Evolutionary conservation across 352 stramenopile genomes (phyloP).

Genomic region (Globisporangium spinosum): DNA sequence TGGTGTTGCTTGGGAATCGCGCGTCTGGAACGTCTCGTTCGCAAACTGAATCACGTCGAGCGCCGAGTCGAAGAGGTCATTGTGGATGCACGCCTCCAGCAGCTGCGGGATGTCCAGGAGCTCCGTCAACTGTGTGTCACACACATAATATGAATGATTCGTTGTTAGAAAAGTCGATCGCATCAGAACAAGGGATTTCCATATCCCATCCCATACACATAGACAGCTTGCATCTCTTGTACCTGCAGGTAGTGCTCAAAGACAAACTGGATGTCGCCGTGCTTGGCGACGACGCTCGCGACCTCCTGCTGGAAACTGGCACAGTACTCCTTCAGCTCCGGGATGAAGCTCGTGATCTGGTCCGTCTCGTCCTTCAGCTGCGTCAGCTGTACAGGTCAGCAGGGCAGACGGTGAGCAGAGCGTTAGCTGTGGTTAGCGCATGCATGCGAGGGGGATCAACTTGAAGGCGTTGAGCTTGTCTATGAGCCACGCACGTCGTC

Average conservation of each 20-base stretch:
- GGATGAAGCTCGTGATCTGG: constrained; percentile 45
- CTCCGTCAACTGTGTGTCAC: constrained; percentile 85
- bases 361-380: constrained; percentile 70
- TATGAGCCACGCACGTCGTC: constrained; percentile 44
- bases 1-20: constrained; percentile 18
- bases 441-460: neutral
- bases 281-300: constrained; percentile 52
- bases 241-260: constrained; percentile 88
- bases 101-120: constrained; percentile 97
- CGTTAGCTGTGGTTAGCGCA: neutral
- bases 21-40: constrained; percentile 58
- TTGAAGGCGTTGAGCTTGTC: neutral
- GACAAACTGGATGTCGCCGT: constrained; percentile 87
- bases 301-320: constrained; percentile 51
- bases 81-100: constrained; percentile 95
- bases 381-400: constrained; percentile 30
- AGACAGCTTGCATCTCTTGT: neutral
- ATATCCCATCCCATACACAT: neutral
- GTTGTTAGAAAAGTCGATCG: neutral
- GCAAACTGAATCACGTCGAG: constrained; percentile 94
- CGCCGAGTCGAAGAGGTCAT: constrained; percentile 95
- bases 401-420: neutral
- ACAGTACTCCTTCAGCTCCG: constrained; percentile 54
- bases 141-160: neutral
- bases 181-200: neutral